Evolutionary conservation across 2,329 filamentous ascomycete species (phyloP).

Genomic region (Arthrobotrys megalospora): DNA sequence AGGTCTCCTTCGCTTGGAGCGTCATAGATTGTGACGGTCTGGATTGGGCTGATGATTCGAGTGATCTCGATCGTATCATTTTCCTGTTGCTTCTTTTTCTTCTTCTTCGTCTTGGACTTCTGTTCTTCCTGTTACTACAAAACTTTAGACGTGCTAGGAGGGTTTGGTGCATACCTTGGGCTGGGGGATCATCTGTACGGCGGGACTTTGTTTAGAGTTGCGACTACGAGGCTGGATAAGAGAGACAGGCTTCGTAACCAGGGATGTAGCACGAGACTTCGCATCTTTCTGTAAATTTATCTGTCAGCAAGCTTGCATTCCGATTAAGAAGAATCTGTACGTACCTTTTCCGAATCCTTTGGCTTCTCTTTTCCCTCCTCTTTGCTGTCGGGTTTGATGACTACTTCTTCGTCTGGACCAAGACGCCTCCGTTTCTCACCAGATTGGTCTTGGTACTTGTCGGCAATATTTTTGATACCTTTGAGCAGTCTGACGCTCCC

Average conservation of each 20-base stretch:
- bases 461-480: neutral
- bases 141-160: neutral
- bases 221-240: slow-evolving; percentile 42
- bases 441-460: neutral
- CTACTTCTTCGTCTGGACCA: neutral
- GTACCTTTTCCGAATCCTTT: slow-evolving; percentile 3
- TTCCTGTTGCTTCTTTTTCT: slow-evolving; percentile 25
- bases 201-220: slow-evolving; percentile 10
- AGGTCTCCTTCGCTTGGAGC: slow-evolving; percentile 29
- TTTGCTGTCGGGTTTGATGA: neutral
- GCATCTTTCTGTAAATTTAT: neutral
- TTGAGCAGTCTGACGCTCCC: neutral
- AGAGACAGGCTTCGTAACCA: neutral
- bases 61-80: neutral
- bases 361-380: neutral
- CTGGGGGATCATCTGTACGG: slow-evolving; percentile 49
- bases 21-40: slow-evolving; percentile 37
- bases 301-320: neutral
- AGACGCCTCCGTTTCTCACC: slow-evolving; percentile 3
- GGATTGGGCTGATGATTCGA: slow-evolving; percentile 10
- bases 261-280: neutral
- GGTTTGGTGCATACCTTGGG: slow-evolving; percentile 36
- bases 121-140: neutral
- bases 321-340: neutral
- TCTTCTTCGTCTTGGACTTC: slow-evolving; percentile 28